phyloP scores from a whole-genome alignment of 2,329 filamentous ascomycete species.

The Colletotrichum coccodes region DNA sequence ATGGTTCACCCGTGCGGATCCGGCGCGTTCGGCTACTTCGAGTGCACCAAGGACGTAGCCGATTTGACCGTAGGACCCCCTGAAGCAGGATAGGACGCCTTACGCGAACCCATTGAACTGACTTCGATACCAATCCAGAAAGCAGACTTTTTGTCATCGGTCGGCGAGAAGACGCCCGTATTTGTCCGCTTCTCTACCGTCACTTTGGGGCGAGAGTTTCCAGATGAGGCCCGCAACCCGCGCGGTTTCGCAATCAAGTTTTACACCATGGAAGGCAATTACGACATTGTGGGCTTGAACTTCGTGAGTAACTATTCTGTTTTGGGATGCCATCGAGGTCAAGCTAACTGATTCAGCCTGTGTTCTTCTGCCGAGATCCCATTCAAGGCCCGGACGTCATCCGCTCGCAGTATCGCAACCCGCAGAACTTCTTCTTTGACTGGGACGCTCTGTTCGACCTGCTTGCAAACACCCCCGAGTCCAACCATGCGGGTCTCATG shows the following conservation, averaged over 20 bases:
- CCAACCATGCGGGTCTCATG: conserved; percentile 59
- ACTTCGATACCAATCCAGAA: conserved; percentile 41
- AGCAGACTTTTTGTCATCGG: conserved; percentile 49
- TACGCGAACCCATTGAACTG: too few species aligned
- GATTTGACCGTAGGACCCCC: conserved; percentile 47
- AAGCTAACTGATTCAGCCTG: background rate
- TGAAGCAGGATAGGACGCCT: background rate
- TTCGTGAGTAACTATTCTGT: conserved; percentile 36
- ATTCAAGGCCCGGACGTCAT: conserved; percentile 59
- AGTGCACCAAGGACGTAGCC: conserved; percentile 58
- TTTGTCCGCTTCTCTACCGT: conserved; percentile 76
- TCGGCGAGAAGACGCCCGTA: conserved; percentile 70
- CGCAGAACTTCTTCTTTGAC: conserved; percentile 59
- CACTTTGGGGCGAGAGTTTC: conserved; percentile 73
- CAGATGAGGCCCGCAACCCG: conserved; percentile 72
- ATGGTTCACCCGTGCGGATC: conserved; percentile 50
- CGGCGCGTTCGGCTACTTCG: conserved; percentile 53
- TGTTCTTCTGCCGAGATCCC: conserved; percentile 59
- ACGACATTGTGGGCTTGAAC: conserved; percentile 59
- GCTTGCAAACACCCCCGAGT: conserved; percentile 57
- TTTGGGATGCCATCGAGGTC: background rate
- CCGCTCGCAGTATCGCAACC: conserved; percentile 56
- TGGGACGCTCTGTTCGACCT: conserved; percentile 59
- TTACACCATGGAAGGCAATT: conserved; percentile 35
- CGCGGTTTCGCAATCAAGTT: conserved; percentile 63